Evolutionary conservation across 73 alveolate genomes (phyloP).

Genomic region (Tetrahymena elliotti): DNA sequence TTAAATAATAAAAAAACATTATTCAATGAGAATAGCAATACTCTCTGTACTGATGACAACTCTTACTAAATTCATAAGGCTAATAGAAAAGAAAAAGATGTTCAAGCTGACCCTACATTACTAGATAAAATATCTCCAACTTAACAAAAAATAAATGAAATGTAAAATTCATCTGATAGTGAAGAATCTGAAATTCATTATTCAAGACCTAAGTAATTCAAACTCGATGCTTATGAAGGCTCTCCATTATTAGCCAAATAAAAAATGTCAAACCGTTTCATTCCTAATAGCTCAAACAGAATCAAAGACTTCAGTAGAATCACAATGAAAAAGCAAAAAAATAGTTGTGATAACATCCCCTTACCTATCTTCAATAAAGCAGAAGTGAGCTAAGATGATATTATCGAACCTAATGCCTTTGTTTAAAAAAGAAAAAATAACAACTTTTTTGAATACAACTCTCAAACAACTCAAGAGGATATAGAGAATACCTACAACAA

Average conservation of each 20-base stretch:
- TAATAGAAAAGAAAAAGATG: neutral
- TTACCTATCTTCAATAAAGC: neutral
- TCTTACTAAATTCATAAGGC: neutral
- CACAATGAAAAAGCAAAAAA: neutral
- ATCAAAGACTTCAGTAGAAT: neutral
- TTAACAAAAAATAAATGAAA: neutral
- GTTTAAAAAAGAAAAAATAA: neutral
- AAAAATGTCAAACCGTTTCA: neutral
- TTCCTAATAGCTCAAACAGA: neutral
- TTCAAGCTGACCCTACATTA: neutral
- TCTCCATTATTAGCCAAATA: neutral
- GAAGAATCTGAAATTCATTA: neutral
- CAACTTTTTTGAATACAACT: neutral
- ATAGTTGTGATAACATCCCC: neutral
- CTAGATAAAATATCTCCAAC: neutral
- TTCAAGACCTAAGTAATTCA: neutral
- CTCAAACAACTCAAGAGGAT: neutral
- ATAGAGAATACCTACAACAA: neutral
- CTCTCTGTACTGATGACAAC: neutral
- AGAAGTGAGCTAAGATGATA: neutral
- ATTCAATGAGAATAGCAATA: neutral
- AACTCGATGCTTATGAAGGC: neutral
- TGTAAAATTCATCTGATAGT: neutral
- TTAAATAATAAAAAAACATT: neutral
- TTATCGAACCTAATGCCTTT: neutral